Conservation (phyloP, 2,329 filamentous ascomycete genomes). For the Aureobasidium sp. region DNA sequence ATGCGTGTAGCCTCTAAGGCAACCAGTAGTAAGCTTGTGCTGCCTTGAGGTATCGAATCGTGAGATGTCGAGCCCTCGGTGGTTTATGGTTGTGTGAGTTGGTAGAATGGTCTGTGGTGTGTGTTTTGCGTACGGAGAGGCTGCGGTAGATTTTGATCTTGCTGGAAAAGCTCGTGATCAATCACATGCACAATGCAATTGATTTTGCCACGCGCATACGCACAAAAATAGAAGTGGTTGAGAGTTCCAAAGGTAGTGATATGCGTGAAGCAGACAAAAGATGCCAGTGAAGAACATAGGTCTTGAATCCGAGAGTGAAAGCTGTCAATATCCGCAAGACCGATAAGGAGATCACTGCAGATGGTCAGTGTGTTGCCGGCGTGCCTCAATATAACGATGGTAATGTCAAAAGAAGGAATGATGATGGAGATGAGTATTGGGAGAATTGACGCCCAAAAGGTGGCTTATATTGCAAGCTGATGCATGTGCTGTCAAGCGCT, state of each 20-base stretch:
- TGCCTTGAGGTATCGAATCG: no score
- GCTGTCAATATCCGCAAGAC: no score
- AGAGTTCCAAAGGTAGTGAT: no score
- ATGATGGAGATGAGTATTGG: background rate
- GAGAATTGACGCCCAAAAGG: background rate
- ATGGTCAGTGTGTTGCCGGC: background rate
- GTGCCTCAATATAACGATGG: background rate
- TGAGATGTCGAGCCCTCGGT: no score
- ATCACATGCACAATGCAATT: background rate
- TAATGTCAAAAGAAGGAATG: background rate
- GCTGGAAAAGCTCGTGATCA: background rate
- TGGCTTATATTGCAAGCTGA: background rate
- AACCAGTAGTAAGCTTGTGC: background rate
- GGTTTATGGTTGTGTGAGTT: no score
- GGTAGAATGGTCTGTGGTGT: background rate
- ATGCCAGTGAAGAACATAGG: background rate
- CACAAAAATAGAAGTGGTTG: no score
- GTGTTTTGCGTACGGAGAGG: background rate
- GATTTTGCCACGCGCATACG: no score
- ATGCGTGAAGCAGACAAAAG: background rate
- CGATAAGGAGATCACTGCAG: background rate
- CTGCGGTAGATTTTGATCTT: background rate
- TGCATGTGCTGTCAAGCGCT: conserved; percentile 8
- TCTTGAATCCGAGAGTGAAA: no score
- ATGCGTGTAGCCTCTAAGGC: no score